Conservation (phyloP, 169 alveolate species). For the Plasmodium fragile region DNA sequence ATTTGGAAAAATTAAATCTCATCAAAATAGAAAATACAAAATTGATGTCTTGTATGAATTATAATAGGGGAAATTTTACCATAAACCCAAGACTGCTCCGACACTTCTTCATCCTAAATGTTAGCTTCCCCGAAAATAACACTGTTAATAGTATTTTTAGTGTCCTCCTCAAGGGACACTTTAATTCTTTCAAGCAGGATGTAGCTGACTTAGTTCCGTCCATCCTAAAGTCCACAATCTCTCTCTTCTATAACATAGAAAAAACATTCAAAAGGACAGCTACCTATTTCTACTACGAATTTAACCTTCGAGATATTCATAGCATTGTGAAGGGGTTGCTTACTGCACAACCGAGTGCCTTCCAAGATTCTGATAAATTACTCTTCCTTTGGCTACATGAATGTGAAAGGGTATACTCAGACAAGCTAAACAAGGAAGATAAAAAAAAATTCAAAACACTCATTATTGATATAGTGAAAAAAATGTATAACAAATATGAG, state of each 20-base stretch:
- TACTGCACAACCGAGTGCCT: slow-evolving; percentile 90
- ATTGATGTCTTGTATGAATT: slow-evolving; percentile 95
- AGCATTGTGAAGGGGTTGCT: slow-evolving; percentile 95
- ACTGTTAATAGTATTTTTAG: slow-evolving; percentile 94
- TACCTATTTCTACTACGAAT: slow-evolving; percentile 96
- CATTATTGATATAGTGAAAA: slow-evolving; percentile 93
- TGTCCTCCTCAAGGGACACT: slow-evolving; percentile 94
- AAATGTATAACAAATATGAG: slow-evolving; percentile 93
- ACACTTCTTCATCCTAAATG: slow-evolving; percentile 95
- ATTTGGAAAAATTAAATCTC: slow-evolving; percentile 91
- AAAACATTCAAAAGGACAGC: slow-evolving; percentile 96
- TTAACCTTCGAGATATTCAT: slow-evolving; percentile 95
- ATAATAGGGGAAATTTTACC: slow-evolving; percentile 95
- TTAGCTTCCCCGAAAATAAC: slow-evolving; percentile 95
- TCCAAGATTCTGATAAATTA: slow-evolving; percentile 93
- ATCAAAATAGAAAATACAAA: slow-evolving; percentile 94
- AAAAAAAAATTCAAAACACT: slow-evolving; percentile 89
- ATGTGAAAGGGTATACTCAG: slow-evolving; percentile 96
- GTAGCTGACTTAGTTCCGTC: slow-evolving; percentile 92
- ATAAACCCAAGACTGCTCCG: slow-evolving; percentile 95
- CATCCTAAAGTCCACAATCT: slow-evolving; percentile 93
- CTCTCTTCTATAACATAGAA: slow-evolving; percentile 91
- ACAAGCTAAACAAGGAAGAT: slow-evolving; percentile 92
- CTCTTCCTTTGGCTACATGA: slow-evolving; percentile 96
- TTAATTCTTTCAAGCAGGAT: slow-evolving; percentile 90